A percentile compares a stretch with the other conserved stretches of the same genome.
phyloP scores from a whole-genome alignment of 2,329 filamentous ascomycete species.

The Alternaria arborescens region DNA sequence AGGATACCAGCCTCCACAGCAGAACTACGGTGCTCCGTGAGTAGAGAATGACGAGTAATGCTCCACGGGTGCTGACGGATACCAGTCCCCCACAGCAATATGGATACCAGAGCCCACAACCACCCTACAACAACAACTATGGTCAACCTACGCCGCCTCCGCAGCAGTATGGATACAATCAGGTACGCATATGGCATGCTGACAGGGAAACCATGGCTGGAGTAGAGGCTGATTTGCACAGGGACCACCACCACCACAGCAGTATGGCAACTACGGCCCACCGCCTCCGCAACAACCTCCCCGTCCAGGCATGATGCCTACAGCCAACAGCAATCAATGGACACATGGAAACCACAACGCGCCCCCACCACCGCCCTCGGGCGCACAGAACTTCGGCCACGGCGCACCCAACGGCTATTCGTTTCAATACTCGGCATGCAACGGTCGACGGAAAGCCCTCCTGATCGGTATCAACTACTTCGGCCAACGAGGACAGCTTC shows the following conservation, averaged over 20 bases:
- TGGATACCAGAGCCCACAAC: slow-evolving; percentile 48
- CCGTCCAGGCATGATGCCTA: slow-evolving; percentile 62
- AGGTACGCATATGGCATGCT: slow-evolving; percentile 39
- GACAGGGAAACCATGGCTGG: not conserved
- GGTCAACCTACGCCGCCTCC: slow-evolving; percentile 52
- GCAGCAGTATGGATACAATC: slow-evolving; percentile 55
- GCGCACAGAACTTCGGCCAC: slow-evolving; percentile 63
- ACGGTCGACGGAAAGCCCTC: slow-evolving; percentile 85
- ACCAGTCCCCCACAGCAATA: slow-evolving; percentile 47
- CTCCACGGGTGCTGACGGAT: slow-evolving; percentile 24
- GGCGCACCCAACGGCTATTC: slow-evolving; percentile 82
- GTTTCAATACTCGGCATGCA: slow-evolving; percentile 93
- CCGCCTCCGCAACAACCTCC: slow-evolving; percentile 40
- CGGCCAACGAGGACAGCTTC: slow-evolving; percentile 85
- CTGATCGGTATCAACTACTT: slow-evolving; percentile 98
- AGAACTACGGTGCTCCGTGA: slow-evolving; percentile 44
- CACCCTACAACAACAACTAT: slow-evolving; percentile 52
- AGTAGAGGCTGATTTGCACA: slow-evolving; percentile 3
- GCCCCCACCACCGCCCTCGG: slow-evolving; percentile 71
- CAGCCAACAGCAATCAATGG: slow-evolving; percentile 48
- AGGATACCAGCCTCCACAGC: slow-evolving; percentile 39
- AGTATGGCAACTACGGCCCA: slow-evolving; percentile 27
- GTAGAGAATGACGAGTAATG: slow-evolving; percentile 13
- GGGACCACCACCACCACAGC: slow-evolving; percentile 17
- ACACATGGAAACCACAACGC: slow-evolving; percentile 64